phyloP scores from a whole-genome alignment of 768 basidiomycete genomes.

The Pisolithus albus region DNA sequence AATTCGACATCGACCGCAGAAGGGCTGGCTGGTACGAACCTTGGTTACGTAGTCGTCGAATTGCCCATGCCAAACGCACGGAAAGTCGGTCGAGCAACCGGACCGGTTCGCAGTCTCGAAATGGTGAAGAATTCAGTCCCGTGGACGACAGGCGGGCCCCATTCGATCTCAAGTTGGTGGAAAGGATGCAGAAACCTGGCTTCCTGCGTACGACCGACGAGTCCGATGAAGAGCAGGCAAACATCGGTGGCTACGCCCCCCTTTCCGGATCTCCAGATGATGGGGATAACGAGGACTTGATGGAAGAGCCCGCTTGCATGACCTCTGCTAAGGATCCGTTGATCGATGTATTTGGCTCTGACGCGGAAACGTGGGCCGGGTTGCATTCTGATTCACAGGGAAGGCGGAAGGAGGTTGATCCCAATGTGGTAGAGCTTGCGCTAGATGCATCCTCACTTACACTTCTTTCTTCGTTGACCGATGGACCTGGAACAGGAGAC shows the following conservation, averaged over 20 bases:
- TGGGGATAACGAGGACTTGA: slow-evolving; percentile 25
- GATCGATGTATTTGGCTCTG: slow-evolving; percentile 58
- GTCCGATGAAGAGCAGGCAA: slow-evolving; percentile 25
- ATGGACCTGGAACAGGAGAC: slow-evolving; percentile 19
- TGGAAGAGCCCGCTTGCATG: slow-evolving; percentile 35
- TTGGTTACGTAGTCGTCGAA: slow-evolving; percentile 63
- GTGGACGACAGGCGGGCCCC: slow-evolving; percentile 32
- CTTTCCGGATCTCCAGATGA: slow-evolving; percentile 23
- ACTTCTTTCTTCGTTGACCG: slow-evolving; percentile 8
- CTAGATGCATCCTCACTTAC: slow-evolving; percentile 38
- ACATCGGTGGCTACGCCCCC: slow-evolving; percentile 19
- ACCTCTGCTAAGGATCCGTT: slow-evolving; percentile 43
- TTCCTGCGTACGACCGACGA: slow-evolving; percentile 22
- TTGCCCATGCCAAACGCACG: slow-evolving; percentile 53
- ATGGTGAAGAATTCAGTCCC: slow-evolving; percentile 16
- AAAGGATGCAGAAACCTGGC: slow-evolving; percentile 38
- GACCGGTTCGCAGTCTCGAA: slow-evolving; percentile 17
- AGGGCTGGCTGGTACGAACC: slow-evolving; percentile 83
- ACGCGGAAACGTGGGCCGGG: slow-evolving; percentile 56
- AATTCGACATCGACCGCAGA: slow-evolving; percentile 85
- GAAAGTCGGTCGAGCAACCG: slow-evolving; percentile 33
- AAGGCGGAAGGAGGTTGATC: slow-evolving; percentile 22
- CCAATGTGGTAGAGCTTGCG: slow-evolving; percentile 47
- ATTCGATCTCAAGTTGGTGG: slow-evolving; percentile 46
- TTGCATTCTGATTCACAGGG: slow-evolving; percentile 35